These are phyloP conservation scores for Neonectria sp. DNA, from an alignment of 2,329 filamentous ascomycete genomes.

Conservation along the genomic window DNA sequence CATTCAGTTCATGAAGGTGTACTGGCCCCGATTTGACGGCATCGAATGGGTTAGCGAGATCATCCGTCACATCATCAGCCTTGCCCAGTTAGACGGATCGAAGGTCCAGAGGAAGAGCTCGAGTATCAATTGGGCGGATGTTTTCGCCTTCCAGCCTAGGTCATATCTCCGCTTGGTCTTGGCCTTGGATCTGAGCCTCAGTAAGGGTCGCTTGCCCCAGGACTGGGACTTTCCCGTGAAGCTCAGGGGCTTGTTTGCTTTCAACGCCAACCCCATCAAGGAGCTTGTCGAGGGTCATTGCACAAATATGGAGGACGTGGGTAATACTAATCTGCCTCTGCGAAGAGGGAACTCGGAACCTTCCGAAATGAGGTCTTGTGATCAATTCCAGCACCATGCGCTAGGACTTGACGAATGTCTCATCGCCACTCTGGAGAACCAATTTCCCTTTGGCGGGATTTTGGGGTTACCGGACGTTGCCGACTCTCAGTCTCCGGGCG, in stretches of 20 bases:
- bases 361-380: not conserved
- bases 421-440: not conserved
- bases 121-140: constrained; percentile 15
- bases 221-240: constrained; percentile 13
- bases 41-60: constrained; percentile 59
- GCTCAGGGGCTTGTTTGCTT: constrained; percentile 7
- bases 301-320: not conserved
- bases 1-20: constrained; percentile 59
- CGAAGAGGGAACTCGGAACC: not conserved
- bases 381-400: not conserved
- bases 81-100: constrained; percentile 7
- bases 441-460: not conserved
- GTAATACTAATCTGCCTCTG: not conserved
- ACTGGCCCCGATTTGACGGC: constrained; percentile 59
- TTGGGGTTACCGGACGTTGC: not conserved
- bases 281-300: not conserved
- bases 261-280: constrained; percentile 5
- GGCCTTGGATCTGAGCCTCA: constrained; percentile 10
- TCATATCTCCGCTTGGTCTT: constrained; percentile 17
- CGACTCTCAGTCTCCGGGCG: not conserved
- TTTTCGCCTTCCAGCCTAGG: constrained; percentile 13
- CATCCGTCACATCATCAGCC: constrained; percentile 55
- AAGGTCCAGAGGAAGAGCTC: not conserved
- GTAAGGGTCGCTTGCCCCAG: constrained; percentile 14
- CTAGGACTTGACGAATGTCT: constrained; percentile 2